These are phyloP conservation scores for Prunus salicina DNA, from an alignment of 306 rosid genomes.

Conservation along the genomic window DNA sequence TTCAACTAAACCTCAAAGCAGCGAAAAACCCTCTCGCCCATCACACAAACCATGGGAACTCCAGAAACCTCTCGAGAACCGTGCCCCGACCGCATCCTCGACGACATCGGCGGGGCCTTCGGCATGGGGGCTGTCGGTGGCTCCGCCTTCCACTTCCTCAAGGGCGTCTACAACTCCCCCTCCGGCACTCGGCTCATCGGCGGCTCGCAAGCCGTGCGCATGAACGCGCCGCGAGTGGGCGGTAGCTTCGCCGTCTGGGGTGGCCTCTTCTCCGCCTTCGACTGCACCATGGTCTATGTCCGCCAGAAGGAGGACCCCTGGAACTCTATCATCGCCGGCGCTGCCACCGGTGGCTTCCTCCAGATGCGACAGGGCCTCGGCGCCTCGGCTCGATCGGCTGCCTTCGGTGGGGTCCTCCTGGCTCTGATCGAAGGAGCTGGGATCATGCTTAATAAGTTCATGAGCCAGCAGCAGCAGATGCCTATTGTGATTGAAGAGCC, in stretches of 20 bases:
- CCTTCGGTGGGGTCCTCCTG: conserved; percentile 62
- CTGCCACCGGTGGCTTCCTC: conserved; percentile 87
- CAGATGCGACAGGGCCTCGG: conserved; percentile 72
- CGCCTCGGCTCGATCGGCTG: conserved; percentile 58
- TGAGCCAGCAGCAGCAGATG: conserved; percentile 58
- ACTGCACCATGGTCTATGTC: conserved; percentile 75
- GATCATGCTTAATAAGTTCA: conserved; percentile 72
- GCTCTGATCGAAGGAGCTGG: conserved; percentile 88
- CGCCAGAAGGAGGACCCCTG: conserved; percentile 96
- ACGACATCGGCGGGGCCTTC: conserved; percentile 87
- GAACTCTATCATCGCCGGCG: conserved; percentile 86
- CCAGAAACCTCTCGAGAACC: conserved; percentile 85
- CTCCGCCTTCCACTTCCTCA: conserved; percentile 79
- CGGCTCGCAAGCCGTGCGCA: conserved; percentile 74
- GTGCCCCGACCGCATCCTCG: conserved; percentile 83
- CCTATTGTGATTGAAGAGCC: conserved; percentile 63
- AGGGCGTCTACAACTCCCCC: conserved; percentile 75
- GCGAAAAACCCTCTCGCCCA: background rate
- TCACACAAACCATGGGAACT: conserved; percentile 56
- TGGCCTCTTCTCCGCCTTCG: conserved; percentile 82
- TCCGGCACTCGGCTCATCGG: conserved; percentile 58
- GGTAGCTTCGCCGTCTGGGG: conserved; percentile 95
- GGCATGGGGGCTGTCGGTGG: conserved; percentile 97
- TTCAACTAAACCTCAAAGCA: background rate
- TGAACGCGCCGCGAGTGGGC: conserved; percentile 85